phyloP scores from a whole-genome alignment of 106 monocot species.

The Acorus calamus region DNA sequence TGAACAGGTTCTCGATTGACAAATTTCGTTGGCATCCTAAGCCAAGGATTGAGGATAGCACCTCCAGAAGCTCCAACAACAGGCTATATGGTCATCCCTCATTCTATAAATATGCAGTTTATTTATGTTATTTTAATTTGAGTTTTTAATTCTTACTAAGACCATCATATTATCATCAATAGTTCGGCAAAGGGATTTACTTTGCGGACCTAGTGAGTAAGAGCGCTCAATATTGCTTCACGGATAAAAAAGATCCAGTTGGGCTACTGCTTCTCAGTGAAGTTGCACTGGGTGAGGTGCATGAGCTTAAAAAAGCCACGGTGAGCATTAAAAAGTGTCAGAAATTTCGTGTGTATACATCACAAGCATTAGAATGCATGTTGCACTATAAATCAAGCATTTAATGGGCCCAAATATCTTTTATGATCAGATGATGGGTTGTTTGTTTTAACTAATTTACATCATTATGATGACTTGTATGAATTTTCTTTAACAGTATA shows the following conservation, averaged over 20 bases:
- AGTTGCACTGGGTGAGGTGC: slow-evolving; percentile 89
- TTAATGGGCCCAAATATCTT: background rate
- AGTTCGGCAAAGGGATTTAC: slow-evolving; percentile 98
- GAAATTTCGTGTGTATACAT: too few relatives aligned
- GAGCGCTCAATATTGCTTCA: slow-evolving; percentile 93
- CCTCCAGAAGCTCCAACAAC: slow-evolving; percentile 95
- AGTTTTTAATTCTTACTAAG: too few relatives aligned
- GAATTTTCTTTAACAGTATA: slow-evolving; percentile 32
- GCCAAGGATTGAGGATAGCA: slow-evolving; percentile 92
- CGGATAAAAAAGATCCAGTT: slow-evolving; percentile 85
- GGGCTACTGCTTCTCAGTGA: slow-evolving; percentile 91
- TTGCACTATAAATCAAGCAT: too few relatives aligned
- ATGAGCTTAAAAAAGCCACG: slow-evolving; percentile 81
- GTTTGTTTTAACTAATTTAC: background rate
- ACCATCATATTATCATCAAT: background rate
- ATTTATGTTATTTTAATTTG: background rate
- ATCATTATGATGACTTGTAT: too few relatives aligned
- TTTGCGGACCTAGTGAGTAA: slow-evolving; percentile 96
- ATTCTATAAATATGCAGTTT: background rate
- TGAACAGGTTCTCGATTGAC: slow-evolving; percentile 84
- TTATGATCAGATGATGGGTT: background rate
- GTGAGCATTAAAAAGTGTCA: slow-evolving; percentile 21
- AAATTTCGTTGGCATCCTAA: slow-evolving; percentile 96
- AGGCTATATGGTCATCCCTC: slow-evolving; percentile 82
- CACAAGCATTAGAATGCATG: too few relatives aligned